Base-by-base conservation (phyloP, 495 filamentous ascomycete species). In the Sporormia fimetaria region DNA sequence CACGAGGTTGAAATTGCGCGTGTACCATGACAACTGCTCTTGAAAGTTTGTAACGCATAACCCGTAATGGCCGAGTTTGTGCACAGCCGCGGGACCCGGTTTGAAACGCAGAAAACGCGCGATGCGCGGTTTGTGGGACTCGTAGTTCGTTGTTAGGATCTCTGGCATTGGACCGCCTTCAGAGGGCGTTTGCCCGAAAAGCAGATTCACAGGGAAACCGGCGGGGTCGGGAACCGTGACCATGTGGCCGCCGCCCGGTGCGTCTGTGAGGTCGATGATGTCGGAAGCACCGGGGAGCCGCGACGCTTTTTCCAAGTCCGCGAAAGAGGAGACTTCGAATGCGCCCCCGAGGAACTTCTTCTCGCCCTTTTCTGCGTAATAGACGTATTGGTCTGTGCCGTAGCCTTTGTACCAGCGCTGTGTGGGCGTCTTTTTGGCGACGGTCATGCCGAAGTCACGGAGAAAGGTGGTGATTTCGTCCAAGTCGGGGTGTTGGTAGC, bases 11-110 rank as follows among this genome's bases (percentile, higher is more conserved):
- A 87, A 84, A 37, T 67, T 71, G 1, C 50, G 55, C 3, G 69
- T 73, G 56, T 83, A 87, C 58, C 78, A 87, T 4, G 69, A 54
- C 40, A 75, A 57, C 16, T 71, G 59, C 18, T 61, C 60, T 7
- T 68, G 63, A 47, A 79, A 83, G 38, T 78, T 57, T 38, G 68
- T 67, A 8, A 78, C 73, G 52, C 70, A 73, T 28, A 77, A 55
- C 6, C 81, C 81, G 37, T 76, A 85, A 57, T 85, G 81, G 2
- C 81, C 81, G 1, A 85, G 66, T 64, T 84, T 86, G 61, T 84
- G 75, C 0, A 84, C 66, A 0, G 75, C 70, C 1, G 78, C 76
- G 1, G 81, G 80, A 6, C 81, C 76, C 6, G 61, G 62, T 3
- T 65, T 47, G 46, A 70, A 60, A 14, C 63, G 52, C 26, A 60